phyloP scores from a whole-genome alignment of 768 basidiomycete species.

The Dentipellis fragilis region DNA sequence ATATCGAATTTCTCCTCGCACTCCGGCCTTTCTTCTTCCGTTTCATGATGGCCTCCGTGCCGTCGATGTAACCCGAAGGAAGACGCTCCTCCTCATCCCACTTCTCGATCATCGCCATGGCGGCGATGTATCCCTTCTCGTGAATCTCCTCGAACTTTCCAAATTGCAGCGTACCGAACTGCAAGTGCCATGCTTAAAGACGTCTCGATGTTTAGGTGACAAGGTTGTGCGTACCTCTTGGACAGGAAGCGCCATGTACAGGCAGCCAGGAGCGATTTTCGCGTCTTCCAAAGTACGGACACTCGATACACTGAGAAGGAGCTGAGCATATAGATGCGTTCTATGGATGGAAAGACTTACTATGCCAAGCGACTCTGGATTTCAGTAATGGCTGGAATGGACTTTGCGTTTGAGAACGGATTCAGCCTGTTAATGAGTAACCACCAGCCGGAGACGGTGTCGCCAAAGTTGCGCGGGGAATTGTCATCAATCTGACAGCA shows the following conservation, averaged over 20 bases:
- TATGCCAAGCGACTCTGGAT: slow-evolving; percentile 93
- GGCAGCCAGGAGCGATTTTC: slow-evolving; percentile 78
- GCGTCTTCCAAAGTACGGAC: slow-evolving; percentile 93
- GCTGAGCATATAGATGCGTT: slow-evolving; percentile 5
- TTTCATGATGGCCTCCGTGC: slow-evolving; percentile 32
- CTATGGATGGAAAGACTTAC: slow-evolving; percentile 37
- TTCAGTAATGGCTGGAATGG: slow-evolving; percentile 83
- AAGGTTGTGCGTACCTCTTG: slow-evolving; percentile 50
- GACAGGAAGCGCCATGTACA: slow-evolving; percentile 94
- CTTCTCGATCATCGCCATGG: slow-evolving; percentile 58
- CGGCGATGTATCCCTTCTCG: slow-evolving; percentile 69
- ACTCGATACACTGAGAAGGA: slow-evolving; percentile 69
- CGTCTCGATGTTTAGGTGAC: neutral
- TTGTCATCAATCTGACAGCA: slow-evolving; percentile 76
- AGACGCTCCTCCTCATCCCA: slow-evolving; percentile 79
- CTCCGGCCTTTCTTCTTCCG: slow-evolving; percentile 58
- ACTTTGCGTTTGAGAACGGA: slow-evolving; percentile 70
- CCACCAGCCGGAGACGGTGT: slow-evolving; percentile 95
- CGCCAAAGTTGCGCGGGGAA: slow-evolving; percentile 88
- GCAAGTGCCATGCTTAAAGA: slow-evolving; percentile 2
- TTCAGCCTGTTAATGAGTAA: slow-evolving; percentile 89
- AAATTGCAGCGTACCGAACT: slow-evolving; percentile 91
- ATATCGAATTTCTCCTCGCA: slow-evolving; percentile 68
- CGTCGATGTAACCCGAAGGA: slow-evolving; percentile 65
- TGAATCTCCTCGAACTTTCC: slow-evolving; percentile 83